Conservation (phyloP, 179 eudicot species). For the Carnegiea gigantea region DNA sequence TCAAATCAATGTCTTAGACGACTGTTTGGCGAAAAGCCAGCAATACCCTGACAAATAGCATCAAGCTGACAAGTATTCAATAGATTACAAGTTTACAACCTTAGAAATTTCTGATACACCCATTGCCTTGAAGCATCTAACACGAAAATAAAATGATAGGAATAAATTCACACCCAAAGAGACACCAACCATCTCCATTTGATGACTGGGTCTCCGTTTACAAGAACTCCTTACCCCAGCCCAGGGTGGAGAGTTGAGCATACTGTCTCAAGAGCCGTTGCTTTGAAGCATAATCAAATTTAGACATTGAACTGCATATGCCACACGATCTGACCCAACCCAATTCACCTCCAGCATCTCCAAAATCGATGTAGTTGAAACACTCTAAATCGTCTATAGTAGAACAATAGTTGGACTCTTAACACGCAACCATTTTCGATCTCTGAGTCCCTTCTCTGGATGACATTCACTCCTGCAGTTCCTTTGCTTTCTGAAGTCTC, state of each 20-base stretch:
- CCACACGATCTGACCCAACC: neutral
- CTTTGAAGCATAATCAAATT: neutral
- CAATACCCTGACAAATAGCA: neutral
- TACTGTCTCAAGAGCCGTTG: neutral
- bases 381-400: neutral
- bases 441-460: neutral
- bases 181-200: neutral
- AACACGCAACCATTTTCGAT: neutral
- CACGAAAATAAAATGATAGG: neutral
- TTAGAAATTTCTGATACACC: neutral
- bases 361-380: neutral
- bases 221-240: neutral
- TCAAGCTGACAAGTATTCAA: neutral
- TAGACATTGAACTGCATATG: neutral
- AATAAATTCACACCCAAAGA: slow-evolving; percentile 3
- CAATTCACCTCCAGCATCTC: slow-evolving; percentile 5
- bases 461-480: neutral
- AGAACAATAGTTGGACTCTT: neutral
- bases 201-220: neutral
- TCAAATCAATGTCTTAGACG: neutral
- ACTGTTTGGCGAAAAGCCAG: neutral
- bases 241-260: neutral
- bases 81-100: neutral
- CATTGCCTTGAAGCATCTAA: neutral
- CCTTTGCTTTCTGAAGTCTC: neutral